Evolutionary conservation across 768 basidiomycete species (phyloP), one percentile per base, ranked within the genome.

Genomic region (Boletus rubescentipes): DNA sequence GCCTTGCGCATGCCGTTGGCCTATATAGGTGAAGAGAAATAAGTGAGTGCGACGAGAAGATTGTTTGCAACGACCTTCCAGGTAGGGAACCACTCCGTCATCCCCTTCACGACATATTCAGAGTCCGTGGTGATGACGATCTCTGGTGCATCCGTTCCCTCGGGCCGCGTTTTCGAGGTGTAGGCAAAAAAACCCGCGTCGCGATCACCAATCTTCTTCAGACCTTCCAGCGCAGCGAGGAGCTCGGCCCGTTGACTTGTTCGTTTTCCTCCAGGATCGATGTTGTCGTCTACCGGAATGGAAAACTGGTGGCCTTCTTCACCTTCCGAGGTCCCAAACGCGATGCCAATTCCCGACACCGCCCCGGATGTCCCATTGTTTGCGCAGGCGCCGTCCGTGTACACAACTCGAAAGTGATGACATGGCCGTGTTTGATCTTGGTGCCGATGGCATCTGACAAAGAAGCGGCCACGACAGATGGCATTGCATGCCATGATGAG

Each of bases 181-280:
- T 11, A 2, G 12, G 15, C 35, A 18, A 47, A 46, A 11, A 3
- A 39, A 2, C 57, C 66, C 56, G 64, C 65, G 67, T 30, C 31
- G 23, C 12, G 55, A 59, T 36, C 66, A 41, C 67, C 63, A 67
- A 55, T 21, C 20, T 26, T 71, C 63, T 9, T 66, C 63, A 32
- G 69, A 64, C 48, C 53, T 50, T n/a, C 66, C 7, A 67, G 20
- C 3, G 69, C 68, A 9, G 71, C 69, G 12, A 69, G 59, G 7
- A 71, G 59, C 53, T 71, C 67, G 2, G 71, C 67, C 2, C 69
- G 68, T 49, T 72, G 72, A 36, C 47, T 74, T 7, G 72, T 69
- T 12, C 67, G 45, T 10, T 36, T 55, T 6, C 59, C 52, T 20
- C 53, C 46, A 0, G 53, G 45, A 41, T 68, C 67, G 14, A 69